phyloP scores from a whole-genome alignment of 352 stramenopile species.

The Pythium periplocum region DNA sequence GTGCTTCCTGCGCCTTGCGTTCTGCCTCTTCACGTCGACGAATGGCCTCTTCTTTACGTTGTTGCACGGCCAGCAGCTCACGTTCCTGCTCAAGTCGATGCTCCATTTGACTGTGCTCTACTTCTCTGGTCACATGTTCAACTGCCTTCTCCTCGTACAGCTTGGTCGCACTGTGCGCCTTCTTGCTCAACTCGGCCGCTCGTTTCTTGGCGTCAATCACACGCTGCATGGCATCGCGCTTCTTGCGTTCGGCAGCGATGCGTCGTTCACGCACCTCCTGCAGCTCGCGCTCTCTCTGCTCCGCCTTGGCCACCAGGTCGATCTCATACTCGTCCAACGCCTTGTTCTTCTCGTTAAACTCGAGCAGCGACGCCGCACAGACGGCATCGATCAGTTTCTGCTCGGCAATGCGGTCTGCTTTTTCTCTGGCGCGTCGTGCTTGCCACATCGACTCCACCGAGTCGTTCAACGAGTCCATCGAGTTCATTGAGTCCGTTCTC shows the following conservation, averaged over 20 bases:
- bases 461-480: conserved; percentile 19
- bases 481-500: neutral
- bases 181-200: conserved; percentile 52
- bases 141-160: conserved; percentile 53
- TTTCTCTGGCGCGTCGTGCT: conserved; percentile 39
- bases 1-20: conserved; percentile 45
- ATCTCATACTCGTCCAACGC: conserved; percentile 48
- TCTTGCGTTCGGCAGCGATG: conserved; percentile 44
- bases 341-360: conserved; percentile 68
- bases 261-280: conserved; percentile 34
- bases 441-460: conserved; percentile 62
- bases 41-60: conserved; percentile 58
- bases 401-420: conserved; percentile 53
- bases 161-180: conserved; percentile 52
- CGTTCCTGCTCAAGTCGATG: conserved; percentile 35
- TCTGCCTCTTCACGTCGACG: conserved; percentile 66
- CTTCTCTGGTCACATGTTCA: conserved; percentile 49
- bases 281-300: conserved; percentile 25
- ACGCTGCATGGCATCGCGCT: conserved; percentile 62
- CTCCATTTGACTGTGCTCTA: conserved; percentile 36
- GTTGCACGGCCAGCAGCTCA: conserved; percentile 40
- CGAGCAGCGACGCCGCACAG: conserved; percentile 66
- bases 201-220: conserved; percentile 69
- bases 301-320: conserved; percentile 25
- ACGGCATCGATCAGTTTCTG: conserved; percentile 76